Conservation (phyloP, 1,284 basidiomycete species). For the Fomitopsis betulina region DNA sequence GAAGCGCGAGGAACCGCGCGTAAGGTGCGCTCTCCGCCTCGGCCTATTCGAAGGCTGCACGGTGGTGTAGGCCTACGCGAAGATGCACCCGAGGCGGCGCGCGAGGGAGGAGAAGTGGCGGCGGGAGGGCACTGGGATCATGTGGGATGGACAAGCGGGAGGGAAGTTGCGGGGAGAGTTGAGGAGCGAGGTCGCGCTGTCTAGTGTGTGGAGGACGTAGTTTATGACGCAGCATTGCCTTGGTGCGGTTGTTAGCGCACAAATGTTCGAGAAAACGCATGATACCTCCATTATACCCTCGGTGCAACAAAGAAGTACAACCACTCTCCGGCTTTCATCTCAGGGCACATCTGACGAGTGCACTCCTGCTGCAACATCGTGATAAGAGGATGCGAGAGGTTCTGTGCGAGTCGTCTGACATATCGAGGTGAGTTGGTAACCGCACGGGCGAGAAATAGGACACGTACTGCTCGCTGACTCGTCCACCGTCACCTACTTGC, state of each 20-base stretch:
- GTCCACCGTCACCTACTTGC: constrained; percentile 55
- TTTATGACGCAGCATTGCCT: constrained; percentile 96
- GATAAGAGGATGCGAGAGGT: constrained; percentile 87
- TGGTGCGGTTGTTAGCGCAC: not conserved
- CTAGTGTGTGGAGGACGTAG: constrained; percentile 93
- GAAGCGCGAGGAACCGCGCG: constrained; percentile 85
- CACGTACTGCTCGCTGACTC: constrained; percentile 81
- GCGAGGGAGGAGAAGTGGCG: constrained; percentile 88
- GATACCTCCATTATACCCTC: constrained; percentile 71
- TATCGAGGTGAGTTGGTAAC: not conserved
- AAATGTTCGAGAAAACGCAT: not conserved
- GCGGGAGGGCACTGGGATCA: constrained; percentile 74
- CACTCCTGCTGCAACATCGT: constrained; percentile 85
- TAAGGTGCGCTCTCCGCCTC: constrained; percentile 91
- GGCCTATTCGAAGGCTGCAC: constrained; percentile 85
- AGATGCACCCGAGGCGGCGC: constrained; percentile 88
- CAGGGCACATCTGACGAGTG: constrained; percentile 78
- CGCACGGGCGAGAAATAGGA: constrained; percentile 4
- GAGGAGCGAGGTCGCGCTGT: constrained; percentile 90
- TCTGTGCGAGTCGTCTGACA: constrained; percentile 83
- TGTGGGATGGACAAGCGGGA: constrained; percentile 84
- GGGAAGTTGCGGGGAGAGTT: constrained; percentile 89
- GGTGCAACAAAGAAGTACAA: constrained; percentile 92
- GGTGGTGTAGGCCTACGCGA: constrained; percentile 94
- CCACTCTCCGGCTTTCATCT: constrained; percentile 99